Conservation (phyloP, 2,329 filamentous ascomycete species). For the Rosellinia necatrix region DNA sequence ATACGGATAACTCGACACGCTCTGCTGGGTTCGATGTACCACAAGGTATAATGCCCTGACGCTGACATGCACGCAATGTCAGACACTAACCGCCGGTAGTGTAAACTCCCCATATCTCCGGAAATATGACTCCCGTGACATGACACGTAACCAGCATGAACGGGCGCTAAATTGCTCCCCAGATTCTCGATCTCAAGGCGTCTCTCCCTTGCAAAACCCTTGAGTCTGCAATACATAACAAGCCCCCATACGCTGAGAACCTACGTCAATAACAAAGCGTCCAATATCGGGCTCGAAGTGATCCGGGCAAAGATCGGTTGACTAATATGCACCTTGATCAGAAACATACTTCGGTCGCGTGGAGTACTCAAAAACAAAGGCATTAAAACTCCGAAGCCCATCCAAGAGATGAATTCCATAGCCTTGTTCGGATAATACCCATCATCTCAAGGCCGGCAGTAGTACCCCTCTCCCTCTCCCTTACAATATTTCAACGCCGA, state of each 20-base stretch:
- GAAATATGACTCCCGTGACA: slow-evolving; percentile 18
- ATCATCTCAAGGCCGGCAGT: not conserved
- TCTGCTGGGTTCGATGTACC: slow-evolving; percentile 3
- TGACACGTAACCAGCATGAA: slow-evolving; percentile 11
- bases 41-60: slow-evolving; percentile 14
- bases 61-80: slow-evolving; percentile 25
- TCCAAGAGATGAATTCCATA: not conserved
- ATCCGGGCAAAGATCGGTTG: not conserved
- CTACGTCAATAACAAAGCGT: not conserved
- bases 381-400: not conserved
- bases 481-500: too few species aligned
- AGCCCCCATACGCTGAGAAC: not conserved
- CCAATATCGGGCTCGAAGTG: not conserved
- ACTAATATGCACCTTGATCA: not conserved
- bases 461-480: too few species aligned
- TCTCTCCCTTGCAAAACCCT: not conserved
- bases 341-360: not conserved
- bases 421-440: not conserved
- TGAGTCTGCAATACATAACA: not conserved
- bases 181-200: slow-evolving; percentile 13
- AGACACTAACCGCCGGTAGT: slow-evolving; percentile 26
- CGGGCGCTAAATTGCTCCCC: slow-evolving; percentile 13
- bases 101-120: slow-evolving; percentile 25
- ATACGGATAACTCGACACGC: not conserved
- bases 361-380: not conserved